These are phyloP conservation scores for Apiotrichum gamsii DNA, from an alignment of 1,284 basidiomycete species.

Conservation along the genomic window DNA sequence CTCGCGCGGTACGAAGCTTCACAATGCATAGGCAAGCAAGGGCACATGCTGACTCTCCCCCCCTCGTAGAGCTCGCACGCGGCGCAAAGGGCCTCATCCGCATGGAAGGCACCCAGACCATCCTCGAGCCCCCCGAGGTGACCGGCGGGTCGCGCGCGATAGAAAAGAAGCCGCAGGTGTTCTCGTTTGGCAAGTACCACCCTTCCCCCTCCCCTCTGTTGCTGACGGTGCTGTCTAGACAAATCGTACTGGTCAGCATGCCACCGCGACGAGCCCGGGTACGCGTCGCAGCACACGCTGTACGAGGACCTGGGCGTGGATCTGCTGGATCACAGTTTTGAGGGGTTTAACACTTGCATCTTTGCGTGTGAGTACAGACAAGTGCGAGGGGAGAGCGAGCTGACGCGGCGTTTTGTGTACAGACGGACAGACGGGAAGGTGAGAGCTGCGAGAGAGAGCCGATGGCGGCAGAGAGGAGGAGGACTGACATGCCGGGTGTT, in stretches of 20 bases:
- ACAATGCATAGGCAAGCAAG: too few relatives aligned
- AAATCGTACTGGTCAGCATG: constrained; percentile 95
- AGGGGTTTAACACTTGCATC: constrained; percentile 97
- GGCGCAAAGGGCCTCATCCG: constrained; percentile 87
- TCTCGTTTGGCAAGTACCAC: constrained; percentile 58
- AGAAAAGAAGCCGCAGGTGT: constrained; percentile 79
- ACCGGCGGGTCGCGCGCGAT: constrained; percentile 55
- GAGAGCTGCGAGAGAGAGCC: constrained; percentile 4
- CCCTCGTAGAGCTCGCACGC: constrained; percentile 78
- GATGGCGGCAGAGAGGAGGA: background rate
- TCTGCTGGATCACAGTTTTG: constrained; percentile 86
- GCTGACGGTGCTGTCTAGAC: too few relatives aligned
- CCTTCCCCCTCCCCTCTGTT: background rate
- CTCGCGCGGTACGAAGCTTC: constrained; percentile 75
- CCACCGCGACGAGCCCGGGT: constrained; percentile 72
- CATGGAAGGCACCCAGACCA: constrained; percentile 86
- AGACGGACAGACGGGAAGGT: constrained; percentile 48
- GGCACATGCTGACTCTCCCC: constrained; percentile 15
- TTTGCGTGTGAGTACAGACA: constrained; percentile 72
- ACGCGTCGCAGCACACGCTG: constrained; percentile 87
- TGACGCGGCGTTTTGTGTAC: background rate
- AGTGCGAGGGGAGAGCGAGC: background rate
- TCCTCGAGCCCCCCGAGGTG: constrained; percentile 75
- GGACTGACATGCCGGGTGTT: constrained; percentile 8
- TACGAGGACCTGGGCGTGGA: constrained; percentile 94